These are phyloP conservation scores for Cytospora piceae DNA, from an alignment of 2,329 filamentous ascomycete genomes.

Conservation along the genomic window DNA sequence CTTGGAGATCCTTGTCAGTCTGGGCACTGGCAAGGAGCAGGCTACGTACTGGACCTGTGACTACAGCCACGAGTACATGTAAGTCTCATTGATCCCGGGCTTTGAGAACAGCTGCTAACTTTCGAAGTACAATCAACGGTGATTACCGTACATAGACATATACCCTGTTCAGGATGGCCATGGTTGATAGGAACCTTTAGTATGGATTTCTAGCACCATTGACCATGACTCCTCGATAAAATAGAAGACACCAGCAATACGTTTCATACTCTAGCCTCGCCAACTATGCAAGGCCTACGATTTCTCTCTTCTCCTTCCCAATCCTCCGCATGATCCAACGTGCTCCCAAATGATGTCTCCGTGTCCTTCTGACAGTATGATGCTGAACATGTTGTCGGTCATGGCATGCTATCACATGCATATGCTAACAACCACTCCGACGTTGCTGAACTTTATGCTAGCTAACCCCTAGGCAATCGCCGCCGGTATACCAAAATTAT, in stretches of 20 bases:
- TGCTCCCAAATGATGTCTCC: too few species aligned
- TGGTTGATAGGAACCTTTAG: background rate
- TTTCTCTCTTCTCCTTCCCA: background rate
- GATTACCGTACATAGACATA: conserved; percentile 63
- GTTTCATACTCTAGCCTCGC: background rate
- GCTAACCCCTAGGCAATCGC: background rate
- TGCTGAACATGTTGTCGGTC: too few species aligned
- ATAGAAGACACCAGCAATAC: too few species aligned
- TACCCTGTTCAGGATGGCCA: background rate
- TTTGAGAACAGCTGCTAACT: conserved; percentile 30
- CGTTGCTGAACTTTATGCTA: too few species aligned
- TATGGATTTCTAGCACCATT: background rate
- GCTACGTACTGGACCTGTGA: conserved; percentile 85
- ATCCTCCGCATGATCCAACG: background rate
- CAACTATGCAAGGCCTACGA: background rate
- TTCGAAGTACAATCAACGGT: conserved; percentile 58
- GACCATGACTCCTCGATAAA: too few species aligned
- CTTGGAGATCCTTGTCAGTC: conserved; percentile 74
- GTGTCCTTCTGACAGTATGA: too few species aligned
- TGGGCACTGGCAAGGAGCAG: conserved; percentile 71
- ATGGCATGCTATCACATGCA: too few species aligned
- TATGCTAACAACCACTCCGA: too few species aligned
- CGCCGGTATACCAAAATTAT: background rate
- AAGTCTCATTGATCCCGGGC: conserved; percentile 31
- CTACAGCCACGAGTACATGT: conserved; percentile 79